Evolutionary conservation across 495 filamentous ascomycete species (phyloP).

Genomic region (Stereocaulon alpinum): DNA sequence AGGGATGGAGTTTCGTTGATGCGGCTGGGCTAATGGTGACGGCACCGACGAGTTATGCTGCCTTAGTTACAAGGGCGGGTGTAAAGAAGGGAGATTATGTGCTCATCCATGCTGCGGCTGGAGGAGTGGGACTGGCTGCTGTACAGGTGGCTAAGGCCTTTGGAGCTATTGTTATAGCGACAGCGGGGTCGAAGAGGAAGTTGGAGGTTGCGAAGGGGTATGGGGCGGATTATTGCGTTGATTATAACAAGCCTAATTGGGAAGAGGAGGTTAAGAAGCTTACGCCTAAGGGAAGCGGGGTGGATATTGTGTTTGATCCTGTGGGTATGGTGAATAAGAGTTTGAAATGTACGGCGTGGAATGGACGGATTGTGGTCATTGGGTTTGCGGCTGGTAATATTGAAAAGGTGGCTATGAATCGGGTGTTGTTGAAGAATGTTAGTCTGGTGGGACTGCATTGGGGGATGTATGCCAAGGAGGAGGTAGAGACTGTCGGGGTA

Average conservation of each 20-base stretch:
- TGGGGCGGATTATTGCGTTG: constrained; percentile 74
- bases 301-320: constrained; percentile 85
- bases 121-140: constrained; percentile 83
- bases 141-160: constrained; percentile 89
- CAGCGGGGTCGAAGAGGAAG: constrained; percentile 68
- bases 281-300: constrained; percentile 58
- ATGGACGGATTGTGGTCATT: constrained; percentile 74
- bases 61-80: constrained; percentile 63
- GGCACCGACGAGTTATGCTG: constrained; percentile 82
- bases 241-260: constrained; percentile 60
- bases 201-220: constrained; percentile 65
- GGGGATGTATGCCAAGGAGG: constrained; percentile 69
- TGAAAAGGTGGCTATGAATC: constrained; percentile 86
- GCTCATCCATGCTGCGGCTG: constrained; percentile 84
- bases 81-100: constrained; percentile 76
- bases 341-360: constrained; percentile 74
- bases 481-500: constrained; percentile 54
- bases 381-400: constrained; percentile 85
- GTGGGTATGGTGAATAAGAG: constrained; percentile 76
- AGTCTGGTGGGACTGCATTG: constrained; percentile 83
- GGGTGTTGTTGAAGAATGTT: constrained; percentile 90
- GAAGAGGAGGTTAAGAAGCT: constrained; percentile 67
- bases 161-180: constrained; percentile 84
- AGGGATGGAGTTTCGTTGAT: constrained; percentile 71
- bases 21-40: constrained; percentile 88